phyloP scores from a whole-genome alignment of 257 asterid species.

The Gentiana dahurica region DNA sequence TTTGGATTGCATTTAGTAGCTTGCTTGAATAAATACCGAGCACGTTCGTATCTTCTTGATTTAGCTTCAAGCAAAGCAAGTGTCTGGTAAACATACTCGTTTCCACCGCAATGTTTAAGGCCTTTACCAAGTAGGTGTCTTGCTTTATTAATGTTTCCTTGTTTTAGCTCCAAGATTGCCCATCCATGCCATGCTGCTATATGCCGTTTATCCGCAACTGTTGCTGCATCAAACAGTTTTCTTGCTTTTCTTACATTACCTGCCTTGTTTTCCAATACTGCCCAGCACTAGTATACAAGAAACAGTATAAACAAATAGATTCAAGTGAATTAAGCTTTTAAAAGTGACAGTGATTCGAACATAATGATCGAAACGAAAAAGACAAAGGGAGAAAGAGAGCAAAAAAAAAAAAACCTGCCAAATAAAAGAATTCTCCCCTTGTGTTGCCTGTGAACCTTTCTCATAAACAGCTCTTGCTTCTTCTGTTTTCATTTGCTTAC shows the following conservation, averaged over 20 bases:
- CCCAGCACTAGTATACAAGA: conserved; percentile 66
- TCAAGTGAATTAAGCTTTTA: conserved; percentile 12
- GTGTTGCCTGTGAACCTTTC: conserved; percentile 94
- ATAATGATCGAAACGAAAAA: neutral
- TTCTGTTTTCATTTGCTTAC: conserved; percentile 54
- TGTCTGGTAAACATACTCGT: conserved; percentile 86
- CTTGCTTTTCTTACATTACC: conserved; percentile 77
- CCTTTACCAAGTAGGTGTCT: conserved; percentile 87
- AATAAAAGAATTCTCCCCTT: conserved; percentile 93
- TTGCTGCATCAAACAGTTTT: conserved; percentile 86
- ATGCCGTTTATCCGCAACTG: conserved; percentile 91
- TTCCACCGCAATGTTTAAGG: conserved; percentile 80
- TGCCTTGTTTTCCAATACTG: conserved; percentile 78
- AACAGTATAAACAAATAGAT: conserved; percentile 8
- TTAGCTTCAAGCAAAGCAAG: conserved; percentile 88
- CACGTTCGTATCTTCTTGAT: conserved; percentile 68
- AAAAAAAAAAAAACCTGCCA: conserved; percentile 73
- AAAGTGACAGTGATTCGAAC: neutral
- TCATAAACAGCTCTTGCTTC: conserved; percentile 91
- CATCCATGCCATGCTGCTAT: conserved; percentile 99
- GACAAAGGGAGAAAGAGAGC: neutral
- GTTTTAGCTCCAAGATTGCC: conserved; percentile 87
- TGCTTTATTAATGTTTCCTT: conserved; percentile 77
- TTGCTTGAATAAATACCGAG: conserved; percentile 79
- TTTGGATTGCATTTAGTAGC: conserved; percentile 81